A percentile compares a stretch with the other conserved stretches of the same genome.
These are phyloP conservation scores for Naganishia randhawae DNA, from an alignment of 768 basidiomycete species.

Conservation along the genomic window DNA sequence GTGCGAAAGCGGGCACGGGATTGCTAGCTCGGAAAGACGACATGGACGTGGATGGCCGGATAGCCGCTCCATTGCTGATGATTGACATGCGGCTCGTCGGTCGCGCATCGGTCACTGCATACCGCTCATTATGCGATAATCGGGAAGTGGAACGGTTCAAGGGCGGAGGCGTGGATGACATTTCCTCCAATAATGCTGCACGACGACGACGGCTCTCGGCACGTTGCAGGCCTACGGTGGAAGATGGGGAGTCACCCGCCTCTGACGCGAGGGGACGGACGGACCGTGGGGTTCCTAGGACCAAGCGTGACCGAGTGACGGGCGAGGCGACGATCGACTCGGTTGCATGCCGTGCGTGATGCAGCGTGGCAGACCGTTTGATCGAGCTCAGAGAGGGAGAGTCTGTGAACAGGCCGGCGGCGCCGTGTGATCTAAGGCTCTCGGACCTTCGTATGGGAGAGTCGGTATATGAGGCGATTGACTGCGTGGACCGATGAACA, in stretches of 20 bases:
- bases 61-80: not conserved
- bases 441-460: constrained; percentile 3
- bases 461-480: not conserved
- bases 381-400: not conserved
- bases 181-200: constrained; percentile 1
- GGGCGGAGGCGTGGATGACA: not conserved
- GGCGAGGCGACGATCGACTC: not conserved
- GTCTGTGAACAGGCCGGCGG: not conserved
- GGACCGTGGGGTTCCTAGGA: not conserved
- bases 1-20: not conserved
- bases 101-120: constrained; percentile 1
- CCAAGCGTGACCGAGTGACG: not conserved
- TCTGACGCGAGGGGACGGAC: not conserved
- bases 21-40: constrained; percentile 4
- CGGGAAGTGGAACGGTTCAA: constrained; percentile 4
- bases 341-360: not conserved
- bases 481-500: not conserved
- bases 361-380: constrained; percentile 3
- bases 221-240: constrained; percentile 7
- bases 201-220: constrained; percentile 6
- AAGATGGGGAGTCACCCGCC: not conserved
- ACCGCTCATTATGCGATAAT: not conserved
- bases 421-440: not conserved
- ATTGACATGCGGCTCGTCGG: constrained; percentile 8
- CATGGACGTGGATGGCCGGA: constrained; percentile 15